Conservation (phyloP, 140 eudicot genomes). For the Erigeron philadelphicus region DNA sequence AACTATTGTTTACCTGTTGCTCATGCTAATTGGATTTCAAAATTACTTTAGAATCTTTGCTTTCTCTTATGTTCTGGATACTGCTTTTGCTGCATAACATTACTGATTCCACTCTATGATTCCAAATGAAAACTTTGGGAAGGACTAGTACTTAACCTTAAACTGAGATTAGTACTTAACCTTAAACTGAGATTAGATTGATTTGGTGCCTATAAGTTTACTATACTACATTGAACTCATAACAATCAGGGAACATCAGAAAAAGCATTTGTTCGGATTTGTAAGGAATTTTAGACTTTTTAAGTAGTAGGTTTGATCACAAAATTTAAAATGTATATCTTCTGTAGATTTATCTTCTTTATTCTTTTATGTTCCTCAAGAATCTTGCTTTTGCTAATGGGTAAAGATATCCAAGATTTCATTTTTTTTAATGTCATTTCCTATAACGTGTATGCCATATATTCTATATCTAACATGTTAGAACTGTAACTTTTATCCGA, state of each 20-base stretch:
- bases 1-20: neutral
- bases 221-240: constrained; percentile 4
- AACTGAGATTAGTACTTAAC: neutral
- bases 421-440: constrained; percentile 6
- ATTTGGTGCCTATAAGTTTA: neutral
- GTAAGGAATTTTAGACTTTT: neutral
- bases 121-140: neutral
- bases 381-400: constrained; percentile 31
- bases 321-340: constrained; percentile 17
- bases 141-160: neutral
- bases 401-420: constrained; percentile 25
- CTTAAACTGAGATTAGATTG: neutral
- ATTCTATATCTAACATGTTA: neutral
- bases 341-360: constrained; percentile 21
- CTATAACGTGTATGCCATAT: constrained; percentile 3
- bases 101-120: neutral
- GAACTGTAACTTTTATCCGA: constrained; percentile 8
- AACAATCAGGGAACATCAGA: neutral
- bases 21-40: neutral
- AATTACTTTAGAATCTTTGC: constrained; percentile 7
- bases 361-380: constrained; percentile 22
- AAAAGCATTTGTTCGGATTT: neutral
- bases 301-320: constrained; percentile 1
- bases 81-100: constrained; percentile 1
- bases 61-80: constrained; percentile 19